Base-by-base conservation (phyloP, 140 eudicot genomes). In the Ambrosia hybrid region DNA sequence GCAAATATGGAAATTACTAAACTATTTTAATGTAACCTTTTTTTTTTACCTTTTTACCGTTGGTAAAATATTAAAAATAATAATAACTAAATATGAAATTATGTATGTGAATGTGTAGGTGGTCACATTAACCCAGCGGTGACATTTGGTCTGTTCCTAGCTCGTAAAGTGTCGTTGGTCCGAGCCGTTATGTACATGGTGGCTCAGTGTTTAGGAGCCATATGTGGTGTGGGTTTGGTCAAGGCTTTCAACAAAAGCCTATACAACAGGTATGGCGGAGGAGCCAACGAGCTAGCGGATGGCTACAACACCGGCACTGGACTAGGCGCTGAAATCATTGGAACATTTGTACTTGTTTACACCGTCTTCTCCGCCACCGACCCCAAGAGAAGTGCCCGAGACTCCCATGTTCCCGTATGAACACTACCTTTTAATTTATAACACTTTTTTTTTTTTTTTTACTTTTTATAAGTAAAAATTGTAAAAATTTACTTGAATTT, bases 331-430 rank as follows among this genome's bases (percentile, higher is more conserved):
- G 96, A 90, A 79, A 90, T 90, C 71, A 85, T 90, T 65, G 96
- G 96, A 8, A 87, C 96, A 17, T 90, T 90, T 36, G 94, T 87
- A 48, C 96, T 90, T 5, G 96, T 90, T 17, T 90, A 90, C 94
- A 87, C 97, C 21, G 97, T 91, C 67, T 91, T 91, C 86, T 82
- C 97, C 30, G 97, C 97, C 69, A 91, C 97, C 39, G 97, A 91
- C 41, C 97, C 97, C 53, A 91, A 91, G 78, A 80, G 97, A 9
- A 91, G 80, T 15, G 97, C 97, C 30, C 82, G 97, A 72, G 97
- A 91, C 82, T 91, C 97, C 26, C 97, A 91, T 67, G 95, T 91
- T 68, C 97, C 97, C 3, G 97, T 91, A 74, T 51, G 95, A 11
- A 64, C 46, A 49, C 72, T 16, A 15, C 11, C 3, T 2, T 7